phyloP scores from a whole-genome alignment of 352 stramenopile genomes.

The Thalassiosira hispida region DNA sequence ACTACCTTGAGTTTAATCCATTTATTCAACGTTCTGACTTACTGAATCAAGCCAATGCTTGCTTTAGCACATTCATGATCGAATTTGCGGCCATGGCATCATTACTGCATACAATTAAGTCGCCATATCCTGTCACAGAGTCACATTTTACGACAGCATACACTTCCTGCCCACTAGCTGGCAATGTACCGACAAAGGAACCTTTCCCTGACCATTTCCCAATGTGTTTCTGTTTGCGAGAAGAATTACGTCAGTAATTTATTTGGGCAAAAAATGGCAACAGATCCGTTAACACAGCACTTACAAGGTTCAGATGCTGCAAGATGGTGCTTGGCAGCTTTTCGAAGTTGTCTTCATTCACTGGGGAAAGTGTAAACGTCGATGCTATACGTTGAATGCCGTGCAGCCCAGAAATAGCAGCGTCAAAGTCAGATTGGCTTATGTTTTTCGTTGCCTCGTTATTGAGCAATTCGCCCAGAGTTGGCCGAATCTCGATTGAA shows the following conservation, averaged over 20 bases:
- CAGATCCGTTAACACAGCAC: too few species aligned
- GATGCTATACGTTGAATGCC: constrained; percentile 62
- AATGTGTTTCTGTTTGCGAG: constrained; percentile 41
- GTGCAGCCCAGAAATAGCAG: constrained; percentile 56
- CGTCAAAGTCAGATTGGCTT: constrained; percentile 66
- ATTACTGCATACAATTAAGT: constrained; percentile 74
- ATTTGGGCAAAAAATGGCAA: not conserved
- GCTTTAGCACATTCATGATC: constrained; percentile 68
- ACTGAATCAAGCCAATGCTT: constrained; percentile 26
- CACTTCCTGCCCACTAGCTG: constrained; percentile 64
- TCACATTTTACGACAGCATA: constrained; percentile 67
- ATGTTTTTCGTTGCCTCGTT: constrained; percentile 26
- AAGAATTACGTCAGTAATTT: constrained; percentile 3
- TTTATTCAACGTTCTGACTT: not conserved
- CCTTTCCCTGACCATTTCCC: constrained; percentile 44
- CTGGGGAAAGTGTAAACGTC: constrained; percentile 48
- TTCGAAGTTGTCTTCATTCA: constrained; percentile 27
- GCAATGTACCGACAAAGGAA: constrained; percentile 64
- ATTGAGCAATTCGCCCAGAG: constrained; percentile 67
- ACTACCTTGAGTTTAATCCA: too few species aligned
- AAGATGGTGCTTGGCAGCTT: constrained; percentile 35
- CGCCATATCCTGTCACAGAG: constrained; percentile 34
- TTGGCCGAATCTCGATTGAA: constrained; percentile 75
- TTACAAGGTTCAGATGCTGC: constrained; percentile 51
- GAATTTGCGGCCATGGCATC: constrained; percentile 72